A percentile compares a stretch with the other conserved stretches of the same genome.
These are phyloP conservation scores for Neovahlkampfia damariscottae DNA, from an alignment of 78 protist genomes.

Conservation along the genomic window DNA sequence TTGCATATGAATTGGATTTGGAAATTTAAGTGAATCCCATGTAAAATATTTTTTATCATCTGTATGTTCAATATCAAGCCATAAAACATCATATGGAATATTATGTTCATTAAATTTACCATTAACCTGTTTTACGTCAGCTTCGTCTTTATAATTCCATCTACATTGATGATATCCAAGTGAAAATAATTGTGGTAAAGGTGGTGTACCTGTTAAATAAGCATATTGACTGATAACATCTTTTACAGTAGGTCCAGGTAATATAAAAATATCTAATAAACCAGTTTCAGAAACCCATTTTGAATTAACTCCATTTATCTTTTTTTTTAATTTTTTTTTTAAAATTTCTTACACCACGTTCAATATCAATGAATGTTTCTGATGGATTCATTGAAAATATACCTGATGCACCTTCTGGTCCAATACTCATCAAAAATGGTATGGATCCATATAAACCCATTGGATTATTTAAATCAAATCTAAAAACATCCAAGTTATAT, in stretches of 20 bases:
- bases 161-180: slow-evolving; percentile 97
- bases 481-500: slow-evolving; percentile 90
- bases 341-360: no score
- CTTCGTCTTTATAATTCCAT: slow-evolving; percentile 91
- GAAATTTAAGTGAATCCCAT: slow-evolving; percentile 86
- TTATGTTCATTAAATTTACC: slow-evolving; percentile 59
- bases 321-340: no score
- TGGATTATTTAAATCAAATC: slow-evolving; percentile 75
- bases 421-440: slow-evolving; percentile 80
- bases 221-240: slow-evolving; percentile 56
- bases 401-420: slow-evolving; percentile 1
- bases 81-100: slow-evolving; percentile 92
- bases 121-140: slow-evolving; percentile 47
- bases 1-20: slow-evolving; percentile 70
- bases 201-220: slow-evolving; percentile 66
- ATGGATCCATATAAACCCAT: slow-evolving; percentile 87
- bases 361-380: slow-evolving; percentile 81
- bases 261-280: slow-evolving; percentile 70
- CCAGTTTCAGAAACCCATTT: slow-evolving; percentile 85
- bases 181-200: slow-evolving; percentile 80
- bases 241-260: slow-evolving; percentile 62
- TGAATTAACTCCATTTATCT: slow-evolving; percentile 16
- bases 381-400: slow-evolving; percentile 85
- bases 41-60: slow-evolving; percentile 94
- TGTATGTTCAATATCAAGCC: slow-evolving; percentile 99